A percentile compares a stretch with the other conserved stretches of the same genome.
phyloP scores from a whole-genome alignment of 768 basidiomycete species.

The Leccinum olivaceopallidum region DNA sequence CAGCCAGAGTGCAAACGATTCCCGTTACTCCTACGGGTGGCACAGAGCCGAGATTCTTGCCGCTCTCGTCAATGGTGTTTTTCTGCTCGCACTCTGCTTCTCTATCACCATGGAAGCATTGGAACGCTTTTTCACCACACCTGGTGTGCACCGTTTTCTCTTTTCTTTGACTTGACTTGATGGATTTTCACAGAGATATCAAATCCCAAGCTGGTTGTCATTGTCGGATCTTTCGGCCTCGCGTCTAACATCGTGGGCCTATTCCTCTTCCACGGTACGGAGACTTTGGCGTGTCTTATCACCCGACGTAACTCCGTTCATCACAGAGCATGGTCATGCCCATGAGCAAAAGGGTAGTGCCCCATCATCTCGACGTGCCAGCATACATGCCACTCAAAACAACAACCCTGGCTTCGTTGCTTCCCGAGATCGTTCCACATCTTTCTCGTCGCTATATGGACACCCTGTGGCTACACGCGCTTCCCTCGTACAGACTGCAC shows the following conservation, averaged over 20 bases:
- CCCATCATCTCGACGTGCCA: constrained; percentile 41
- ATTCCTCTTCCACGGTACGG: constrained; percentile 90
- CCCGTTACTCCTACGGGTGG: constrained; percentile 97
- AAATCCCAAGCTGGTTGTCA: constrained; percentile 83
- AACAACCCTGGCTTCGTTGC: constrained; percentile 24
- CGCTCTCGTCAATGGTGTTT: constrained; percentile 94
- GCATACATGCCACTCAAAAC: constrained; percentile 28
- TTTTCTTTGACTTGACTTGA: constrained; percentile 4
- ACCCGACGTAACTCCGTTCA: constrained; percentile 11
- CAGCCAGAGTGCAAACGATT: constrained; percentile 54
- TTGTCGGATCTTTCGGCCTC: constrained; percentile 88
- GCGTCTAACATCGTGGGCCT: constrained; percentile 91
- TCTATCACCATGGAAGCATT: constrained; percentile 93
- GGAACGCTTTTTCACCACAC: constrained; percentile 82
- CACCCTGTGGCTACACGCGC: constrained; percentile 72
- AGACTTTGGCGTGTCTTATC: background rate
- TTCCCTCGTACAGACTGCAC: constrained; percentile 77
- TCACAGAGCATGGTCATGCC: constrained; percentile 65
- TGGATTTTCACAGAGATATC: constrained; percentile 65
- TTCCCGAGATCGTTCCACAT: constrained; percentile 39
- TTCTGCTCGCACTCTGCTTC: constrained; percentile 94
- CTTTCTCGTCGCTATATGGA: constrained; percentile 68
- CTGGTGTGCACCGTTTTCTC: constrained; percentile 47
- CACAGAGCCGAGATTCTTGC: constrained; percentile 96
- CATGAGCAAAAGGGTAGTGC: constrained; percentile 45